Conservation (phyloP, 2,329 filamentous ascomycete species). For the Clarireedia homoeocarpa region DNA sequence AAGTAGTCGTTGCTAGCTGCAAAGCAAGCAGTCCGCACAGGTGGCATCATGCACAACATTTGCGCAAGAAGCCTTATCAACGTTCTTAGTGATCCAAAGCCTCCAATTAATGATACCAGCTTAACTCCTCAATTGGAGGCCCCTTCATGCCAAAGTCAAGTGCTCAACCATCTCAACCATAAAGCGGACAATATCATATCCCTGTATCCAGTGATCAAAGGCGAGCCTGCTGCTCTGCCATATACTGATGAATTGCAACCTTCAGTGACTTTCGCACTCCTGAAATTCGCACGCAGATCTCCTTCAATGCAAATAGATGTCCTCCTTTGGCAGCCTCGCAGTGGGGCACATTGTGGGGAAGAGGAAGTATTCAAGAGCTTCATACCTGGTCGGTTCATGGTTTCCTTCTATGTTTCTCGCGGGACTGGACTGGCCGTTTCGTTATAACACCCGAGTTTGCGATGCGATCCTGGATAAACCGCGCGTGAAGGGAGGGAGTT, state of each 20-base stretch:
- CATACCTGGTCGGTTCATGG: slow-evolving; percentile 31
- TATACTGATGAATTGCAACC: background rate
- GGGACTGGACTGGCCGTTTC: background rate
- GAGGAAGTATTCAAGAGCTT: slow-evolving; percentile 16
- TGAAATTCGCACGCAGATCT: background rate
- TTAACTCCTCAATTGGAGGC: background rate
- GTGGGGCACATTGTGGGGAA: slow-evolving; percentile 24
- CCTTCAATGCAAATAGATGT: slow-evolving; percentile 1
- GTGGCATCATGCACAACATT: too few relatives aligned
- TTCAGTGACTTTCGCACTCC: background rate
- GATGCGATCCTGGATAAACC: background rate
- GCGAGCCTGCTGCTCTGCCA: too few relatives aligned
- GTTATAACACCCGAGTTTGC: background rate
- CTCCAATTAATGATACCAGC: too few relatives aligned
- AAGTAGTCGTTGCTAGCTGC: background rate
- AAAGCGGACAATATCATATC: background rate
- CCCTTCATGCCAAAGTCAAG: background rate
- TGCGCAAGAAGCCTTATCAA: too few relatives aligned
- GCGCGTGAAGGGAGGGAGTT: background rate
- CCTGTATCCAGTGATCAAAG: background rate
- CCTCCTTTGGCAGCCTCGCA: slow-evolving; percentile 11
- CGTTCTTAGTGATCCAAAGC: too few relatives aligned
- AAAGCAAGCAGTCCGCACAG: background rate
- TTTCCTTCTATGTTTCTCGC: slow-evolving; percentile 4
- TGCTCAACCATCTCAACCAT: too few relatives aligned